These are phyloP conservation scores for Violaceomyces palustris DNA, from an alignment of 1,284 basidiomycete species.

Conservation along the genomic window DNA sequence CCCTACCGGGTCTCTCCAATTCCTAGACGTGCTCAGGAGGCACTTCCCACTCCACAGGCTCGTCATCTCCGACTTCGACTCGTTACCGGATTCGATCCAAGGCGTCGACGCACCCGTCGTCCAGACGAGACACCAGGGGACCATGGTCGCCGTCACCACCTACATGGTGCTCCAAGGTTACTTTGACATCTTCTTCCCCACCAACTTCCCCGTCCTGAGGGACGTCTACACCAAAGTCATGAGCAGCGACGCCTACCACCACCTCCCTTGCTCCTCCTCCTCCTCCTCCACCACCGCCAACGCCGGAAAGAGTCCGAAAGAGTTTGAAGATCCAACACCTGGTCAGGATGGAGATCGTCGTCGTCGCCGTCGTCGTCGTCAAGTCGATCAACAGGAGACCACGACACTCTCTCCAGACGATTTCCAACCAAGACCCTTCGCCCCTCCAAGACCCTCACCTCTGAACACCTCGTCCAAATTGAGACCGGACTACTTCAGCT, in stretches of 20 bases:
- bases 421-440: no score
- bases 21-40: constrained; percentile 74
- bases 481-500: constrained; percentile 3
- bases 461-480: background rate
- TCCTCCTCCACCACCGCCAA: no score
- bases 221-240: constrained; percentile 32
- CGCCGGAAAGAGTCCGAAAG: background rate
- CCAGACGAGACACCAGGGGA: constrained; percentile 79
- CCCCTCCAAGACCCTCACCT: no score
- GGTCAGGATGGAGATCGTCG: background rate
- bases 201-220: constrained; percentile 71
- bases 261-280: no score
- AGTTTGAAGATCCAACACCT: background rate
- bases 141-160: constrained; percentile 75
- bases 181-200: constrained; percentile 99
- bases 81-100: constrained; percentile 75
- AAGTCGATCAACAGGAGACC: background rate
- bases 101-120: constrained; percentile 90
- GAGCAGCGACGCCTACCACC: constrained; percentile 12
- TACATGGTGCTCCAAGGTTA: constrained; percentile 89
- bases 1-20: constrained; percentile 82
- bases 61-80: constrained; percentile 85
- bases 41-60: constrained; percentile 87
- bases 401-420: background rate
- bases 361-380: constrained; percentile 2